Base-by-base conservation (phyloP, 345 rosid genomes). In the Acer campestre region DNA sequence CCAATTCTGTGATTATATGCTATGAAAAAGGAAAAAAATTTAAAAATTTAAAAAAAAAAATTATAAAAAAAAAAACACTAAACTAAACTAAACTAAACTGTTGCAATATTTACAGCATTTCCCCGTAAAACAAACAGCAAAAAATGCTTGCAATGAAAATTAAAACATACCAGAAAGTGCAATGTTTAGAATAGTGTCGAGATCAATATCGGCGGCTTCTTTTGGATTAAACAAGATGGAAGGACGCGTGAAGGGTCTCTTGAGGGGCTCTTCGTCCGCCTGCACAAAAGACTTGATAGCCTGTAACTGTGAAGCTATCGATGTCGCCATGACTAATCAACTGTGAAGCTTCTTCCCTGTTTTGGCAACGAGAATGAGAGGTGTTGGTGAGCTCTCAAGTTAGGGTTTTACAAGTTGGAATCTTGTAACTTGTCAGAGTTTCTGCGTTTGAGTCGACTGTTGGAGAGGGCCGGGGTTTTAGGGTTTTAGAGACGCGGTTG, bases 161-260 rank as follows among this genome's bases (percentile, higher is more conserved):
- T 48, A 44, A 1, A 61, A 86, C 92, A 11, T 2, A 90, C 96
- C 99, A 79, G 90, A 79, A 75, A 86, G 81, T 1, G 93, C 97
- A 17, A 90, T 86, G 67, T 63, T 75, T 35, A 85, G 80, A 31
- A 96, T 87, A 10, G 92, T 79, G 2, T 96, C 98, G 74, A 88
- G 78, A 67, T 94, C 97, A 9, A 92, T 75, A 76, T 96, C 99
- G 6, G 93, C 92, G 11, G 95, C 95, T 80, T 88, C 89, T 76
- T 86, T 88, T 49, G 93, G 79, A 67, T 73, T 80, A 75, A 83
- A 91, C 3, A 91, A 77, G 65, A 91, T 51, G 63, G 95, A 89
- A 12, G 93, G 92, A 44, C 91, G 88, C 62, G 89, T 88, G 44
- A 89, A 76, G 12, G 93, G 92, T 35, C 91, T 78, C 77, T 83